A percentile compares a stretch with the other conserved stretches of the same genome.
phyloP scores from a whole-genome alignment of 805 yeast genomes.

The Wickerhamiella sergipiensis region DNA sequence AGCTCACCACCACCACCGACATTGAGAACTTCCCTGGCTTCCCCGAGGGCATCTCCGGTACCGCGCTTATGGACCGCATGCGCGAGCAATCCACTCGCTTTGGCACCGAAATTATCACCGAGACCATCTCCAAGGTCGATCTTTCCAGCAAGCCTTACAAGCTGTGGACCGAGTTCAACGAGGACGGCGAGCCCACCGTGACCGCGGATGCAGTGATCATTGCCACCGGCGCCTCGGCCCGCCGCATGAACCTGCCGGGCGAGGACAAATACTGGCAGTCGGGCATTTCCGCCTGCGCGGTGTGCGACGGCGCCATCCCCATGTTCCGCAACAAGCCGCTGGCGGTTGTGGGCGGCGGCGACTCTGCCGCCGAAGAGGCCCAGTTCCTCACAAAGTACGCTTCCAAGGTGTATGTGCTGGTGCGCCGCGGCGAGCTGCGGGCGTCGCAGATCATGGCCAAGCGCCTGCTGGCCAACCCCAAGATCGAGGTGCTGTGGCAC shows the following conservation, averaged over 20 bases:
- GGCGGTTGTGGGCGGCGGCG: conserved; percentile 98
- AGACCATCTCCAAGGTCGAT: conserved; percentile 88
- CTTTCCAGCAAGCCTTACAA: conserved; percentile 82
- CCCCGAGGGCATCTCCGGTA: conserved; percentile 83
- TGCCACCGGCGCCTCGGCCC: conserved; percentile 98
- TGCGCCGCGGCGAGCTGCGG: conserved; percentile 86
- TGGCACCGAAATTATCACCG: conserved; percentile 91
- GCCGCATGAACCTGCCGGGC: conserved; percentile 86
- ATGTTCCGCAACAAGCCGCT: conserved; percentile 95
- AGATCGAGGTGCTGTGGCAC: conserved; percentile 82
- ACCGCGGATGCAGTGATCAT: conserved; percentile 85
- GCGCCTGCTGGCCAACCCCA: conserved; percentile 71
- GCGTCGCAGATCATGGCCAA: conserved; percentile 96
- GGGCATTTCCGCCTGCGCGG: conserved; percentile 99
- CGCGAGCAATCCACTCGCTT: conserved; percentile 73
- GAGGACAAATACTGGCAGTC: conserved; percentile 98
- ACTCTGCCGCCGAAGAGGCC: conserved; percentile 99
- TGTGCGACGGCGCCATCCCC: conserved; percentile 99
- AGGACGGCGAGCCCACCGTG: conserved; percentile 68
- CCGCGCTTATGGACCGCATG: conserved; percentile 87
- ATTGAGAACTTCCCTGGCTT: conserved; percentile 98
- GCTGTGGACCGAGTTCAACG: conserved; percentile 92
- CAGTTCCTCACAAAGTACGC: conserved; percentile 93
- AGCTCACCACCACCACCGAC: conserved; percentile 95
- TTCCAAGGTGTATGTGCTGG: conserved; percentile 84